Conservation (phyloP, 208 protist species). For the Acanthamoeba royreba region DNA sequence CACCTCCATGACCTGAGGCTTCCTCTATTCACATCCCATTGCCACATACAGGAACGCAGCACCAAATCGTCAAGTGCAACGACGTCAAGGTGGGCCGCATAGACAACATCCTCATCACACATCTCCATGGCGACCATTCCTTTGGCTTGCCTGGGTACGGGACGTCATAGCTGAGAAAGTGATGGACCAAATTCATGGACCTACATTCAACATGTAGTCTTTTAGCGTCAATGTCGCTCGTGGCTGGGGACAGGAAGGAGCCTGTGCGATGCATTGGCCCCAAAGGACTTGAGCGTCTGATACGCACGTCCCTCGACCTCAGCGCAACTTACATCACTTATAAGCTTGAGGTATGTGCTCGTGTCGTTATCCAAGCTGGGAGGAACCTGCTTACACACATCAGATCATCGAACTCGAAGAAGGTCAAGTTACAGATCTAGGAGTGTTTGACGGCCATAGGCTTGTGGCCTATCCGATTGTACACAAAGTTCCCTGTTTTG, state of each 20-base stretch:
- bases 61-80: slow-evolving; percentile 55
- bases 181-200: no score
- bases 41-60: slow-evolving; percentile 53
- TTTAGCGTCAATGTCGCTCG: slow-evolving; percentile 57
- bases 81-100: slow-evolving; percentile 46
- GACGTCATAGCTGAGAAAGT: no score
- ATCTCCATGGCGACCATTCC: slow-evolving; percentile 65
- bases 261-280: slow-evolving; percentile 38
- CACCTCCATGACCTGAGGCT: neutral
- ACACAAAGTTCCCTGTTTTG: slow-evolving; percentile 61
- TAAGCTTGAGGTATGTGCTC: neutral
- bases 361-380: neutral
- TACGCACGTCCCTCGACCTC: slow-evolving; percentile 19
- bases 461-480: slow-evolving; percentile 56
- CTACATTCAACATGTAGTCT: no score
- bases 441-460: neutral
- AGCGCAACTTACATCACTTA: slow-evolving; percentile 47
- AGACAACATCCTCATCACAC: slow-evolving; percentile 64
- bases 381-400: neutral
- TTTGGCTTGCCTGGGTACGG: slow-evolving; percentile 64
- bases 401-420: slow-evolving; percentile 46
- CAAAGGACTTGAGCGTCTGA: neutral
- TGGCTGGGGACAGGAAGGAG: slow-evolving; percentile 30
- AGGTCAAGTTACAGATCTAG: neutral
- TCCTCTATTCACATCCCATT: neutral